Evolutionary conservation across 2,329 filamentous ascomycete genomes (phyloP), one percentile per base, ranked within the genome.

Genomic region (Ophiocordyceps australis): DNA sequence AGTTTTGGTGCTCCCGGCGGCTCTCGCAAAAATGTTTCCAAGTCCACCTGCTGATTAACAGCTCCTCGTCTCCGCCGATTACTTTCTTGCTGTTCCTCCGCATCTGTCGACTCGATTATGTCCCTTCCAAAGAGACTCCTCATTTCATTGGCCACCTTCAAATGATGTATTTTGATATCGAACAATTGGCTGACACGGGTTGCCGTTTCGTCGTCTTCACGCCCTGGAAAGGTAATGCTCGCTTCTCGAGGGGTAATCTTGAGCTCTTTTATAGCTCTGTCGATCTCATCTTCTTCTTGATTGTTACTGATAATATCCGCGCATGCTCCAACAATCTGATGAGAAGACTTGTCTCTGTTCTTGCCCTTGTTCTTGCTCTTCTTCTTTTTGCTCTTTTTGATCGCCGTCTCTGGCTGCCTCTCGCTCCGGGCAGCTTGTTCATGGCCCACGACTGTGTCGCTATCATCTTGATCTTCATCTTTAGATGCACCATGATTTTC

Each of bases 61-160:
- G 48, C 43, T 9, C 48, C 40, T 22, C 46, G 41, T 16, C 42
- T 40, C 16, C 49, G 42, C 26, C 48, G 47, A 22, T 39, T 44
- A 28, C 46, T 45, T 33, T 62, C 50, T 20, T 52, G 49, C 25
- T 54, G 53, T 30, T 66, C 60, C 30, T 66, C 63, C 6, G 49
- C 54, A 11, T 56, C 45, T 7, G 57, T 64, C 1, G 55, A 62
- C 41, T 56, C 67, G 47, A 62, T 76, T 41, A 55, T 65, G 28
- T 59, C 68, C 35, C 54, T 56, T 6, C 59, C 67, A 45, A 63
- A 72, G 3, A 71, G 47, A 17, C 53, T 56, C 26, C 63, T 75
- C 82, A 98, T 94, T 54, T 98, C 89, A 41, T 93, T 92, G 19
- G 75, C 62, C 7, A 80, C 80, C 43, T 86, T 85, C 9, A 98